Evolutionary conservation across 2,329 filamentous ascomycete species (phyloP).

Genomic region (Fusarium equiseti): DNA sequence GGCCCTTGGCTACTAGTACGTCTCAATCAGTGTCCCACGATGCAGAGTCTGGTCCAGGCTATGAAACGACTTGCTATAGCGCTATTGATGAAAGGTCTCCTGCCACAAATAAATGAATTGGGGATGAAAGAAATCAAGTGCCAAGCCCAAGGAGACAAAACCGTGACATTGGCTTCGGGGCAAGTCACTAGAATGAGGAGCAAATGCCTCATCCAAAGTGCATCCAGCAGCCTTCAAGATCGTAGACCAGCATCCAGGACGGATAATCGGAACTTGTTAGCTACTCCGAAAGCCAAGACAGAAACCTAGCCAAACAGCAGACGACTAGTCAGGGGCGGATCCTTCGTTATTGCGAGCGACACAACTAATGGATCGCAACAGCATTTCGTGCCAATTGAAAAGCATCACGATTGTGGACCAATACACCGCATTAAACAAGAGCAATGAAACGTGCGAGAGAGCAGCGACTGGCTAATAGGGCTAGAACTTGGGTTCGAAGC

Average conservation of each 20-base stretch:
- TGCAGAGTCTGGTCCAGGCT: constrained; percentile 31
- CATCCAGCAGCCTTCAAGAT: constrained; percentile 18
- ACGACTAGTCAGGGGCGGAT: constrained; percentile 21
- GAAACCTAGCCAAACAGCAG: constrained; percentile 1
- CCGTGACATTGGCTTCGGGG: constrained; percentile 4
- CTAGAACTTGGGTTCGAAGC: constrained; percentile 6
- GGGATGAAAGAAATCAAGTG: neutral
- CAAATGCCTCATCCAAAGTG: constrained; percentile 23
- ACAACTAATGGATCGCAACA: constrained; percentile 7
- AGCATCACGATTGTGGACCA: constrained; percentile 9
- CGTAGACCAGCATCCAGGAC: neutral
- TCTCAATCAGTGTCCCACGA: constrained; percentile 36
- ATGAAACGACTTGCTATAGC: constrained; percentile 42
- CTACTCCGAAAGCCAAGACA: constrained; percentile 10
- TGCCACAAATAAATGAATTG: constrained; percentile 24
- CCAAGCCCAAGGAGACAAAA: neutral
- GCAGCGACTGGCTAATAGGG: constrained; percentile 22
- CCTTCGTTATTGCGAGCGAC: constrained; percentile 35
- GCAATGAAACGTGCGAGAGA: constrained; percentile 4
- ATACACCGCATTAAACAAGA: constrained; percentile 22
- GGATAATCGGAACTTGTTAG: constrained; percentile 6
- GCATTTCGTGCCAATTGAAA: constrained; percentile 16
- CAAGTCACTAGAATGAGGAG: neutral
- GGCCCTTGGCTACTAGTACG: constrained; percentile 28
- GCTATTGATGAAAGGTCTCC: constrained; percentile 30